These are phyloP conservation scores for Pinus albicaulis DNA, from an alignment of 75 land plant species.

Conservation along the genomic window DNA sequence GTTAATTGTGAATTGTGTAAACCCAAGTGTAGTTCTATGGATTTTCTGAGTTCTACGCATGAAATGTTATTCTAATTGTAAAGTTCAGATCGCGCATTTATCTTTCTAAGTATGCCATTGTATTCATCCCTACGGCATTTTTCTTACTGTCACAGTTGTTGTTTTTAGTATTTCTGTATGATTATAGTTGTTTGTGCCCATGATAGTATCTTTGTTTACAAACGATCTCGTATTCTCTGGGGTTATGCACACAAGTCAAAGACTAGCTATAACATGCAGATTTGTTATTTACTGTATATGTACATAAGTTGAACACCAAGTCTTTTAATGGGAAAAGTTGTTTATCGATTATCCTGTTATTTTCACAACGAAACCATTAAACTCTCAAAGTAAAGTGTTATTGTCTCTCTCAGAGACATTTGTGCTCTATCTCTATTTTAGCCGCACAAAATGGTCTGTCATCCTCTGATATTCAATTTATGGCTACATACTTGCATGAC, in stretches of 20 bases:
- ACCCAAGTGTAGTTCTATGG: too few species aligned
- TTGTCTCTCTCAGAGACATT: neutral
- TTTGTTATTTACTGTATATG: neutral
- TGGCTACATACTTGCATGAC: too few species aligned
- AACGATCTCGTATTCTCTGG: neutral
- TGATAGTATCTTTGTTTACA: neutral
- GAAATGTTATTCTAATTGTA: too few species aligned
- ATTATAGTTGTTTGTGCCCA: neutral
- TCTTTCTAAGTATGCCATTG: too few species aligned
- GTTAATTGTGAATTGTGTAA: too few species aligned
- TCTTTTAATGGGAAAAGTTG: neutral
- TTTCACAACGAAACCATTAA: neutral
- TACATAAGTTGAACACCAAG: neutral
- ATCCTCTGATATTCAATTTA: neutral
- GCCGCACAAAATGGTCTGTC: neutral
- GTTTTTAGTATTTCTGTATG: neutral
- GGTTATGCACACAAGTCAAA: neutral
- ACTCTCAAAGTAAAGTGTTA: neutral
- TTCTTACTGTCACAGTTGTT: too few species aligned
- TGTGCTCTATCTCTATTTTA: neutral
- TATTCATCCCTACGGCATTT: too few species aligned
- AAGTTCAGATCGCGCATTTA: too few species aligned
- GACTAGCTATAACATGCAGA: neutral
- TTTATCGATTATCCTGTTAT: neutral
- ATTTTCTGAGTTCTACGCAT: too few species aligned